A percentile compares a stretch with the other conserved stretches of the same genome.
phyloP scores from a whole-genome alignment of 371 early-diverging fungal genomes.

The Mortierella sp. region DNA sequence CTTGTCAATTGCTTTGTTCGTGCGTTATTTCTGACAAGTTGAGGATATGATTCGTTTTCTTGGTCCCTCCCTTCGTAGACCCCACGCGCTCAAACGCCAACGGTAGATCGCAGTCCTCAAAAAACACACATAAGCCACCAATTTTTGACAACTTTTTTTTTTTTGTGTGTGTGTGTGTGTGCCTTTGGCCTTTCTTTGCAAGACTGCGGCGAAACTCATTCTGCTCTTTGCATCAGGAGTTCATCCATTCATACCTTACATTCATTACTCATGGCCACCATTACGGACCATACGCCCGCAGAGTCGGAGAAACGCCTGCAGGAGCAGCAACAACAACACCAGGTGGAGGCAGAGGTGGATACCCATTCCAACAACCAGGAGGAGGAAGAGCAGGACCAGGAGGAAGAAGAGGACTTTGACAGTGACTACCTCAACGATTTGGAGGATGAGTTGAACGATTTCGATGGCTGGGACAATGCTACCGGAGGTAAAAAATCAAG shows the following conservation, averaged over 20 bases:
- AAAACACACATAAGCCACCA: constrained; percentile 6
- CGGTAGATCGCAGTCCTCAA: neutral
- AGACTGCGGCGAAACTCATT: constrained; percentile 4
- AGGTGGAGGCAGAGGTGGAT: neutral
- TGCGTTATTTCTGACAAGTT: neutral
- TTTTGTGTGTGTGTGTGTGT: neutral
- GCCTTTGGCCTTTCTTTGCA: neutral
- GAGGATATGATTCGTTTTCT: neutral
- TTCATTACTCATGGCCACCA: neutral
- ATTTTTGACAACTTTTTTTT: neutral
- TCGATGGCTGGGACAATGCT: constrained; percentile 71
- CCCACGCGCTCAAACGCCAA: too few relatives aligned
- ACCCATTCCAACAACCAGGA: neutral
- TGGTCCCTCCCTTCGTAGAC: neutral
- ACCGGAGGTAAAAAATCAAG: constrained; percentile 51
- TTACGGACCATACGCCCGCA: neutral
- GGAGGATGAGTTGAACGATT: constrained; percentile 74
- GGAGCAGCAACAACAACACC: neutral
- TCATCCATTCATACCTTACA: neutral
- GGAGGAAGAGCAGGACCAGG: neutral
- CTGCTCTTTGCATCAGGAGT: constrained; percentile 1
- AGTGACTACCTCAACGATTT: constrained; percentile 50
- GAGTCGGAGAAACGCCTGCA: neutral
- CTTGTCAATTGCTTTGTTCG: too few relatives aligned
- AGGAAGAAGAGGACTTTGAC: constrained; percentile 14